Conservation (phyloP, 352 stramenopile species). For the Detonula confervacea region DNA sequence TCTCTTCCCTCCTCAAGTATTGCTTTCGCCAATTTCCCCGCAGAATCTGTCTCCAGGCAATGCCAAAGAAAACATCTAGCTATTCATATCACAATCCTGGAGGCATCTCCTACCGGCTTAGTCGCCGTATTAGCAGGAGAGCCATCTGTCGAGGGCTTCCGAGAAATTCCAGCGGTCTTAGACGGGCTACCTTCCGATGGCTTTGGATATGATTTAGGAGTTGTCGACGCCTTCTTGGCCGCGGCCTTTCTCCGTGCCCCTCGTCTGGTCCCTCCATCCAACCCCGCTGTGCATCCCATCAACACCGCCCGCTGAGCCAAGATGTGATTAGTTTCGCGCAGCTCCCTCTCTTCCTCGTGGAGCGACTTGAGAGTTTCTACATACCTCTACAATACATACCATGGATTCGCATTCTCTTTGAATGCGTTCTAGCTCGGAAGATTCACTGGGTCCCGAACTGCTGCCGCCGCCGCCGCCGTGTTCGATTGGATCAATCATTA, state of each 20-base stretch:
- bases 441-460: background rate
- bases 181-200: background rate
- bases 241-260: conserved; percentile 28
- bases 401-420: conserved; percentile 43
- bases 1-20: too few species aligned
- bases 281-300: conserved; percentile 32
- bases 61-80: too few species aligned
- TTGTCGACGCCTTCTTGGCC: background rate
- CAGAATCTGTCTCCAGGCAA: too few species aligned
- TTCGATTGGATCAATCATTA: background rate
- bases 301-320: conserved; percentile 35
- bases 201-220: background rate
- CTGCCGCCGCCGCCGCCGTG: background rate
- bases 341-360: conserved; percentile 42
- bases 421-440: conserved; percentile 31
- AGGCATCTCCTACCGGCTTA: too few species aligned
- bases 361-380: conserved; percentile 30
- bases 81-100: too few species aligned
- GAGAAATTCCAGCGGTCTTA: background rate
- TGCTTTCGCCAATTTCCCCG: too few species aligned
- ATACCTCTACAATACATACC: too few species aligned
- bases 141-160: too few species aligned
- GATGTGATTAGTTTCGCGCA: conserved; percentile 32
- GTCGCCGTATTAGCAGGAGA: too few species aligned
- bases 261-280: conserved; percentile 27